These are phyloP conservation scores for Fusarium heterosporum DNA, from an alignment of 2,329 filamentous ascomycete genomes.

Conservation along the genomic window DNA sequence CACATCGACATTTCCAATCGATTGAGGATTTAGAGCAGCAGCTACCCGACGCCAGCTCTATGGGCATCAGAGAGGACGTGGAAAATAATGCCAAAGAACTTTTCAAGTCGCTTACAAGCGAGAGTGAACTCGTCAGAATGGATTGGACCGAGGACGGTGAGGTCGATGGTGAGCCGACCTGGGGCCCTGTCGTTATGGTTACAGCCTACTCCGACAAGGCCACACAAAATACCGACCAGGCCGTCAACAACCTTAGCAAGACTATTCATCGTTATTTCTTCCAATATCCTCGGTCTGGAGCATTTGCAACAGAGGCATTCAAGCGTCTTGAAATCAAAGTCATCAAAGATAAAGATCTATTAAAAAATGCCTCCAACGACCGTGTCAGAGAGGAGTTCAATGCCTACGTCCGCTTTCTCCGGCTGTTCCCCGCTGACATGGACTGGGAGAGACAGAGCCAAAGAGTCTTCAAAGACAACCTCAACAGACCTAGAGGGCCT, in stretches of 20 bases:
- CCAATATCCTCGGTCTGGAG: neutral
- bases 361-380: constrained; percentile 27
- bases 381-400: constrained; percentile 34
- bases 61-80: neutral
- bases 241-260: constrained; percentile 10
- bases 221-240: constrained; percentile 3
- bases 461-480: neutral
- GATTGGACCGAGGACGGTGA: constrained; percentile 2
- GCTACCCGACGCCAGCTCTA: neutral
- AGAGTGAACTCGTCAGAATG: neutral
- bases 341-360: constrained; percentile 6
- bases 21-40: constrained; percentile 1
- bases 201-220: constrained; percentile 22
- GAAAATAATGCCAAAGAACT: neutral
- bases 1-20: neutral
- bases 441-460: neutral
- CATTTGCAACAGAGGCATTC: constrained; percentile 14
- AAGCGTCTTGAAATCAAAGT: constrained; percentile 22
- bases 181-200: constrained; percentile 17
- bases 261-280: constrained; percentile 14
- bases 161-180: constrained; percentile 13
- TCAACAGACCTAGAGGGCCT: constrained; percentile 12
- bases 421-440: constrained; percentile 3
- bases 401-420: constrained; percentile 6
- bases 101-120: neutral